Conservation (phyloP, 805 yeast species). For the Starmerella vaccinii region DNA sequence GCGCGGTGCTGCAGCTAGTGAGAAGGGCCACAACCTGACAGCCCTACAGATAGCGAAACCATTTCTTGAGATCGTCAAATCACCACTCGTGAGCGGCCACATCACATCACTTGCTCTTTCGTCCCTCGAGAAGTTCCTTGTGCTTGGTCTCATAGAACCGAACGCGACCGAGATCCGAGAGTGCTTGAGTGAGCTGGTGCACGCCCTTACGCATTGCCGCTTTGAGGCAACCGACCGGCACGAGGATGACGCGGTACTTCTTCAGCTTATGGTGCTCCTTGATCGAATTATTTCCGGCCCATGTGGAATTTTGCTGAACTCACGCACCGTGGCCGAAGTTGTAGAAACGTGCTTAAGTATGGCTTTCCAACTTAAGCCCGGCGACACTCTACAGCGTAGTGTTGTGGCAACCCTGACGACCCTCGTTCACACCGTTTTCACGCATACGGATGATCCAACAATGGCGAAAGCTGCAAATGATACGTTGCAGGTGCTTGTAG, state of each 20-base stretch:
- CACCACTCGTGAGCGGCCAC: constrained; percentile 75
- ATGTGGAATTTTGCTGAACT: constrained; percentile 56
- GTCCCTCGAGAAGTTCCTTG: constrained; percentile 63
- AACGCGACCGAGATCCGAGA: constrained; percentile 46
- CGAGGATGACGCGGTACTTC: constrained; percentile 80
- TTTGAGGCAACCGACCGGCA: constrained; percentile 91
- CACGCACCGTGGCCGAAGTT: constrained; percentile 76
- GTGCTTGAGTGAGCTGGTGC: constrained; percentile 55
- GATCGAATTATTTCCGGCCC: constrained; percentile 58
- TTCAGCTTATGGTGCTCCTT: constrained; percentile 68
- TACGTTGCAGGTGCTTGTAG: constrained; percentile 39
- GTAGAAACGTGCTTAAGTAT: constrained; percentile 83
- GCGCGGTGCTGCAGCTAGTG: constrained; percentile 52
- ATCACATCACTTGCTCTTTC: constrained; percentile 74
- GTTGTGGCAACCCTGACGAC: constrained; percentile 41
- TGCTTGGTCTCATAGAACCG: constrained; percentile 53
- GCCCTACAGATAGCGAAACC: constrained; percentile 73
- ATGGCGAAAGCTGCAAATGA: constrained; percentile 29
- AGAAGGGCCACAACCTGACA: constrained; percentile 48
- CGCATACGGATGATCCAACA: constrained; percentile 28
- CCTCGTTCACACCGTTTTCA: constrained; percentile 19
- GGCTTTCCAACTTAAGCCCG: constrained; percentile 84
- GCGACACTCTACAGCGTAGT: constrained; percentile 77
- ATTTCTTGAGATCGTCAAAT: constrained; percentile 68
- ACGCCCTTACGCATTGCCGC: constrained; percentile 81